Base-by-base conservation (phyloP, 2,329 filamentous ascomycete genomes). In the Fusarium transvaalense region DNA sequence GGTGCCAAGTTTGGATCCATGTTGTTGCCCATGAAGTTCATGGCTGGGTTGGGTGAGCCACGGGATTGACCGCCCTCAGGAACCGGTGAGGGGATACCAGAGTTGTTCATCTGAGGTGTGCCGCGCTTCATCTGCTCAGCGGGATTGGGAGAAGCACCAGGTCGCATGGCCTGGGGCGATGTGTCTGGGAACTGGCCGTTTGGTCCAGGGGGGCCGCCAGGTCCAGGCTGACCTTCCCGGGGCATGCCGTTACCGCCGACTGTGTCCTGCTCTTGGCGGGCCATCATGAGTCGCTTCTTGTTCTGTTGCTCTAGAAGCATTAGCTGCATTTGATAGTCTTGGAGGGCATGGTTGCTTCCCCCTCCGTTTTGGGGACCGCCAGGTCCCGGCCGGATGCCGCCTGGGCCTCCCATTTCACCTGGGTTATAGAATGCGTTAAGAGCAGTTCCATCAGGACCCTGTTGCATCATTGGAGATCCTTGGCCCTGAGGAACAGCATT, bases 301-400 rank as follows among this genome's bases (percentile, higher is more conserved):
- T 95, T 95, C 80, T 95, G 92, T 79, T 94, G 92, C 79, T 95
- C 92, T 17, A 95, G 85, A 50, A 94, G 81, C 92, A 94, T 95
- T 76, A 95, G 81, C 78, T 95, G 92, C 92, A 94, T 94, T 81
- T 95, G 92, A 74, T 95, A 95, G 78, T 96, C 92, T 78, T 94
- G 92, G 45, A 95, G 84, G 23, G 92, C 92, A 77, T 94, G 92
- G 76, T 93, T 95, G 79, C 90, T 91, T 34, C 79, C 79, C 15
- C 78, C 84, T 65, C 80, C 83, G 17, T 79, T 80, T 68, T 84
- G 84, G 34, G 78, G 80, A 59, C 79, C 83, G 38, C 81, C 83
- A 29, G 83, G 81, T 39, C 81, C 85, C 34, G 81, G 79, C 56
- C 91, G 86, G 82, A 93, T 91, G 55, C 82, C 86, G 42, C 80